Base-by-base conservation (phyloP, 2,329 filamentous ascomycete species). In the Stagonosporopsis cucurbitacearum region DNA sequence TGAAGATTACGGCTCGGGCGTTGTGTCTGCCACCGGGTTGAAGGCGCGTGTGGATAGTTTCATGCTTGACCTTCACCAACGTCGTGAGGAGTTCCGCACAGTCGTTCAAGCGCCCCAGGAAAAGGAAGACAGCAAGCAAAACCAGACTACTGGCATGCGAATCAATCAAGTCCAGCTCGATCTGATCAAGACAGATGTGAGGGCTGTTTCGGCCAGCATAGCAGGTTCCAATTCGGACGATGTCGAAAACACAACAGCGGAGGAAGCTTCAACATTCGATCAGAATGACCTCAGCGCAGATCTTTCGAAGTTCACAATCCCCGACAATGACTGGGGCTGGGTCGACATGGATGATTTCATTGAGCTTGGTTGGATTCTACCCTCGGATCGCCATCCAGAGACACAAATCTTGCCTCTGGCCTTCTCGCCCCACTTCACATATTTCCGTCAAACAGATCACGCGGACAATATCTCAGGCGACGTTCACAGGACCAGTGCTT, bases 271-370 rank as follows among this genome's bases (percentile, higher is more conserved):
- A 1, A 78, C 80, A 4, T 84, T 83, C 58, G 82, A 86, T 54
- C 70, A 73, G 49, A 80, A 84, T 25, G 77, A 81, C 36, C 71
- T 78, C 3, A 73, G 80, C 2, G 77, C 80, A 22, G 86, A 88
- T 71, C 81, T 96, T 45, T 96, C 93, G 0, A 88, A 89, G 49
- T 99, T 99, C 72, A 94, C 88, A 0, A 99, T 99, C 45, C 94
- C 95, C 0, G 95, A 99, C 73, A 91, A 96, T 50, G 95, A 99
- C 69, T 88, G 92, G 64, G 92, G 89, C 51, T 99, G 95, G 95
- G 93, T 99, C 60, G 95, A 99, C 70, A 98, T 99, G 92, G 95
- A 99, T 71, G 95, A 99, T 73, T 99, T 99, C 76, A 93, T 99
- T 26, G 95, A 99, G 74, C 80, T 99, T 20, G 96, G 97, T 72